Conservation (phyloP, 768 basidiomycete species). For the Russula sp. region DNA sequence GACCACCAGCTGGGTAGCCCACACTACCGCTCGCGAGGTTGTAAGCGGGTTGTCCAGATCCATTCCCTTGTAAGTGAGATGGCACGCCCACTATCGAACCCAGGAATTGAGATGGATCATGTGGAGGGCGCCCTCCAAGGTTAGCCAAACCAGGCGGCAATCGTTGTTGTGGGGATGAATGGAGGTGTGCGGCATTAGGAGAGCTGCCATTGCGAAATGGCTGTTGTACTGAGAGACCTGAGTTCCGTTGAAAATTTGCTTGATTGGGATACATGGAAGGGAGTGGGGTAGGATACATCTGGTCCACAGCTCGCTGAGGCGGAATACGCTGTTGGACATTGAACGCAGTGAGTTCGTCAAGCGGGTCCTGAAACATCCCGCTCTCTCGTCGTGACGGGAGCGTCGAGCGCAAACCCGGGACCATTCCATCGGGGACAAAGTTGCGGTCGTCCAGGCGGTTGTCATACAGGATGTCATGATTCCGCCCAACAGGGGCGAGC, state of each 20-base stretch:
- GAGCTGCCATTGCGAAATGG: constrained; percentile 63
- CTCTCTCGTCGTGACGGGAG: constrained; percentile 54
- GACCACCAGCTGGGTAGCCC: constrained; percentile 25
- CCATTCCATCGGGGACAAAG: constrained; percentile 81
- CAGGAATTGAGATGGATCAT: constrained; percentile 62
- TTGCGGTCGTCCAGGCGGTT: constrained; percentile 66
- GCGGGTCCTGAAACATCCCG: constrained; percentile 46
- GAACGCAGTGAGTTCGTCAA: constrained; percentile 57
- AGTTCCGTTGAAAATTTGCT: constrained; percentile 39
- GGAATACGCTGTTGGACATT: constrained; percentile 46
- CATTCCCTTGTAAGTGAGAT: constrained; percentile 17
- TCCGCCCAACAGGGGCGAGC: constrained; percentile 36
- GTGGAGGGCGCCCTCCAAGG: constrained; percentile 73
- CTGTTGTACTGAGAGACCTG: constrained; percentile 50
- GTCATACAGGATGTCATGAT: constrained; percentile 64
- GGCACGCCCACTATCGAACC: constrained; percentile 35
- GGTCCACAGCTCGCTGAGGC: constrained; percentile 46
- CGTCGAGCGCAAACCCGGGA: constrained; percentile 69
- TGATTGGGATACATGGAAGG: constrained; percentile 50
- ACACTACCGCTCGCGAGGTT: constrained; percentile 28
- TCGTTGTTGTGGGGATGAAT: constrained; percentile 45
- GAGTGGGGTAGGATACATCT: constrained; percentile 45
- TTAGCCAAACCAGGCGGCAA: constrained; percentile 78
- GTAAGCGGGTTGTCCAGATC: constrained; percentile 29
- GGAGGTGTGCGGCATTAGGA: constrained; percentile 45